Evolutionary conservation across 2,329 filamentous ascomycete species (phyloP), one percentile per base, ranked within the genome.

Genomic region (Phaeosphaeria sp.): DNA sequence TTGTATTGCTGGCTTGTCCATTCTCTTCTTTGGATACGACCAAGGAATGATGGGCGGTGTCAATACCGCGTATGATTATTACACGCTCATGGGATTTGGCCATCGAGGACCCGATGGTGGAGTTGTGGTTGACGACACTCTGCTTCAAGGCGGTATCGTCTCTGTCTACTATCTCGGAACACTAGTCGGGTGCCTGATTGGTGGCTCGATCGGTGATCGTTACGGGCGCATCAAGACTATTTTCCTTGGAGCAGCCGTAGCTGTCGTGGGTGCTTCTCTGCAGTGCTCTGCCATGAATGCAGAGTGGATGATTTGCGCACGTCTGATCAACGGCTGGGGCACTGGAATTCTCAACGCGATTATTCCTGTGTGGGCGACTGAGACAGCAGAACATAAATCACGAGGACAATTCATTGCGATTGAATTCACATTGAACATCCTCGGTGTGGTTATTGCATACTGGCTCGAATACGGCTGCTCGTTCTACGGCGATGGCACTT

Each of bases 361-460:
- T 60, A 85, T 89, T 0, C 89, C 89, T 0, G 88, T 90, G 3
- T 91, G 87, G 87, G 87, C 88, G 0, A 89, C 89, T 0, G 89
- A 91, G 73, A 89, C 86, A 0, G 85, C 87, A 0, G 85, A 89
- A 41, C 87, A 90, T 67, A 90, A 84, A 0, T 87, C 85, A 1
- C 84, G 90, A 42, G 90, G 90, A 6, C 83, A 87, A 48, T 90
- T 90, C 61, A 86, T 91, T 55, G 87, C 88, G 10, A 87, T 90
- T 53, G 89, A 91, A 66, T 91, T 92, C 61, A 91, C 88, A 0
- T 75, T 91, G 9, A 92, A 91, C 68, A 90, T 91, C 59, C 87
- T 90, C 48, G 89, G 89, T 66, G 87, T 90, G 0, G 85, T 88
- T 20, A 80, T 88, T 36, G 77, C 84, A 2, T 90, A 90, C 60